These are phyloP conservation scores for Cyberlindnera mrakii DNA, from an alignment of 805 yeast genomes.

Conservation along the genomic window DNA sequence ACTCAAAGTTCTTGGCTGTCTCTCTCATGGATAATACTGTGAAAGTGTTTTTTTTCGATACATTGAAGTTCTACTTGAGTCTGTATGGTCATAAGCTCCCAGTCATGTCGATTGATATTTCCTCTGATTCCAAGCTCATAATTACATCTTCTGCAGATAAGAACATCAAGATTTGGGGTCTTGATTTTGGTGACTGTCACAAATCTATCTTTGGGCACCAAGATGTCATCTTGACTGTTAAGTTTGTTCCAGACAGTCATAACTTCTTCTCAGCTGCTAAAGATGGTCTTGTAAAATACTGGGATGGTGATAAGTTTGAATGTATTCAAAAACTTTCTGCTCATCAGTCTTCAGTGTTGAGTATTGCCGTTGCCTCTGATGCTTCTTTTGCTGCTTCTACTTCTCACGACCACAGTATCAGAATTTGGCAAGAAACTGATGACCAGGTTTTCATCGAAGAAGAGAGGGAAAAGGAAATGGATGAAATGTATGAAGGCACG, in stretches of 20 bases:
- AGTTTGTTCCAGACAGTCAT: constrained; percentile 78
- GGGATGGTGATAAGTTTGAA: constrained; percentile 98
- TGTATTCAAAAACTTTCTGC: constrained; percentile 82
- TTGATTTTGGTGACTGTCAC: constrained; percentile 98
- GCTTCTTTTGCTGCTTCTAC: constrained; percentile 74
- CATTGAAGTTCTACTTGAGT: constrained; percentile 81
- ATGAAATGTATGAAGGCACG: constrained; percentile 82
- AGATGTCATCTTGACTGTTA: constrained; percentile 87
- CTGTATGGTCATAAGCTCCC: constrained; percentile 96
- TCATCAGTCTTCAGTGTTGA: constrained; percentile 94
- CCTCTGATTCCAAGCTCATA: constrained; percentile 79
- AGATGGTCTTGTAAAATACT: constrained; percentile 84
- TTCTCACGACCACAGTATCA: constrained; percentile 88
- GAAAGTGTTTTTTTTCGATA: constrained; percentile 83
- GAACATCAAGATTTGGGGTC: constrained; percentile 96
- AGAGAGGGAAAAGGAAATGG: constrained; percentile 93
- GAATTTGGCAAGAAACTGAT: constrained; percentile 91
- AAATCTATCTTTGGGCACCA: constrained; percentile 95
- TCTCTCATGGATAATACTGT: constrained; percentile 92
- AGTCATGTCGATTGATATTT: constrained; percentile 86
- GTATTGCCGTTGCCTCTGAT: constrained; percentile 65
- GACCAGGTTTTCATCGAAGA: constrained; percentile 97
- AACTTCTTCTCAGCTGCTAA: constrained; percentile 87
- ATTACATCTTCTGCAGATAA: constrained; percentile 96
- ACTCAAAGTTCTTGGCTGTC: constrained; percentile 68